These are phyloP conservation scores for Thielaviopsis musarum DNA, from an alignment of 2,329 filamentous ascomycete genomes.

Conservation along the genomic window DNA sequence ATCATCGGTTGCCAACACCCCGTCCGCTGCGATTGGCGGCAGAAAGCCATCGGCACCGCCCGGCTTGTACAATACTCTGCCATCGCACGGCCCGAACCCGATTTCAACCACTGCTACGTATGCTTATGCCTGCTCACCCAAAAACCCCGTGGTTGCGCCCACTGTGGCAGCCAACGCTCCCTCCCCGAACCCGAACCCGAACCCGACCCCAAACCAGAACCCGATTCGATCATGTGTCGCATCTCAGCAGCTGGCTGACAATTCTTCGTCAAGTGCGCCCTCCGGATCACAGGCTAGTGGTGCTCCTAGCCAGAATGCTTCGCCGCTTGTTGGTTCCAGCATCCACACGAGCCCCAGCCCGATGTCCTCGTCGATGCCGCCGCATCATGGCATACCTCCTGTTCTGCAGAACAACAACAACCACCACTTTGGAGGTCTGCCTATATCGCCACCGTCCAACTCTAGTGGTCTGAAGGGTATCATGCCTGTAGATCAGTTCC, in stretches of 20 bases:
- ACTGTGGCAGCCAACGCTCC: slow-evolving; percentile 47
- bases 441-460: slow-evolving; percentile 49
- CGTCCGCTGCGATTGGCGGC: background rate
- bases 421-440: slow-evolving; percentile 21
- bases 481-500: slow-evolving; percentile 22
- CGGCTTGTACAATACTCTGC: slow-evolving; percentile 30
- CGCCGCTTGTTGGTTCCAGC: slow-evolving; percentile 44
- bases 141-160: slow-evolving; percentile 63
- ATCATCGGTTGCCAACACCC: background rate
- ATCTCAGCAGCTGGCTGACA: slow-evolving; percentile 56
- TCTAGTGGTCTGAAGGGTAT: slow-evolving; percentile 34
- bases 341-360: slow-evolving; percentile 48
- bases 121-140: slow-evolving; percentile 43
- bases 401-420: slow-evolving; percentile 15
- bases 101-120: slow-evolving; percentile 34
- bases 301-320: slow-evolving; percentile 36
- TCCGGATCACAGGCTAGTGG: slow-evolving; percentile 43
- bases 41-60: background rate
- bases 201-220: slow-evolving; percentile 23
- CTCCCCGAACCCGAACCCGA: no score
- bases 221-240: slow-evolving; percentile 59
- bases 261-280: slow-evolving; percentile 52
- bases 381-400: slow-evolving; percentile 1
- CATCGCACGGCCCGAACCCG: slow-evolving; percentile 41
- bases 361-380: slow-evolving; percentile 24